Evolutionary conservation across 1,139 yeast species (phyloP).

Genomic region (Candida smagusa): DNA sequence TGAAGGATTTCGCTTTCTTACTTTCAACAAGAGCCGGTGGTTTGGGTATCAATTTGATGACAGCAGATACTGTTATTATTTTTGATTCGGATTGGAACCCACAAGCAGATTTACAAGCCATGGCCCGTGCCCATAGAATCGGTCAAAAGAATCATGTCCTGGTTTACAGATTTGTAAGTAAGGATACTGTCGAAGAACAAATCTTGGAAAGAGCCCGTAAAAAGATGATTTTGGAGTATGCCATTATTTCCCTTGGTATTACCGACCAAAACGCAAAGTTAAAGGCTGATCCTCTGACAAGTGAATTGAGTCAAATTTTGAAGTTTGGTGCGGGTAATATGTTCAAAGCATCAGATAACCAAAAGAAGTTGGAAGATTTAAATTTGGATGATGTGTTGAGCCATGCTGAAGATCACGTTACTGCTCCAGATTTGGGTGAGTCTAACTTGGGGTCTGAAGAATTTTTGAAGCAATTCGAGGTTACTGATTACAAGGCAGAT

Average conservation of each 20-base stretch:
- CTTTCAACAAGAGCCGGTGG: conserved; percentile 98
- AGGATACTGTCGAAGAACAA: conserved; percentile 97
- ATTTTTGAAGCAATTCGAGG: conserved; percentile 94
- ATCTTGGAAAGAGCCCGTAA: conserved; percentile 94
- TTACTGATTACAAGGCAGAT: conserved; percentile 97
- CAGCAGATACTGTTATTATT: conserved; percentile 96
- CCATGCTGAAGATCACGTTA: conserved; percentile 96
- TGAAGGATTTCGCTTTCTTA: conserved; percentile 87
- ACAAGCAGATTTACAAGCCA: conserved; percentile 96
- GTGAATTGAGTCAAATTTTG: conserved; percentile 87
- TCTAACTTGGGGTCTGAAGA: conserved; percentile 98
- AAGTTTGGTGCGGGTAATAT: conserved; percentile 98
- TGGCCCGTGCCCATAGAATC: conserved; percentile 99
- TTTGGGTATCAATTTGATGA: conserved; percentile 94
- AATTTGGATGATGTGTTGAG: conserved; percentile 93
- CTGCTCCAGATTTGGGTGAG: conserved; percentile 95
- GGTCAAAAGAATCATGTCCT: conserved; percentile 98
- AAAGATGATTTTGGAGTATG: conserved; percentile 97
- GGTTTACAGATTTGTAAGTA: conserved; percentile 94
- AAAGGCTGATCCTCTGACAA: conserved; percentile 68
- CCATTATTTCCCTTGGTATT: conserved; percentile 92
- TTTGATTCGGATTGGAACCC: conserved; percentile 99
- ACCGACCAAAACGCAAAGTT: conserved; percentile 62
- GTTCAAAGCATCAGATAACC: conserved; percentile 92
- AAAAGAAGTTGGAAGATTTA: conserved; percentile 91